Base-by-base conservation (phyloP, 305 asterid species). In the Ajuga reptans region DNA sequence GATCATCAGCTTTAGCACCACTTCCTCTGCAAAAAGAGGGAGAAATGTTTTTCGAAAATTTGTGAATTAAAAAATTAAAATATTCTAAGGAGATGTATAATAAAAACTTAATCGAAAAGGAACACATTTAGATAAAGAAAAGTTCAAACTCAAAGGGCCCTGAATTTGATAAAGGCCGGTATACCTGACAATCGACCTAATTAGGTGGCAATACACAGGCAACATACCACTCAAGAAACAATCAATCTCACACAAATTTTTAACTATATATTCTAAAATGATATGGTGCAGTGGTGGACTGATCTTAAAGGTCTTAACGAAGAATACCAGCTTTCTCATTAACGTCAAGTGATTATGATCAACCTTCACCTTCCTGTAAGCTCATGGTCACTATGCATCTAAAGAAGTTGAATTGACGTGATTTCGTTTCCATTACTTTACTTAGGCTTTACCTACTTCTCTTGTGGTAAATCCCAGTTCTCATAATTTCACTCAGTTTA, bases 1-100 rank as follows among this genome's bases (percentile, higher is more conserved):
- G 87, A 69, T 86, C 96, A 74, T 84, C 95, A 65, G 86, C 86
- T 81, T 71, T 84, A 50, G 85, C 86, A 37, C 84, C 86, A 76
- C 84, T 89, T 75, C 86, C 94, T 72, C 95, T 92, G 83, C 72
- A 71, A 72, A 51, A 51, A 78, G 46, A 37, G 66, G 51, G 9
- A 47, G 71, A 69, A 43, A 47, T 33, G 31, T 37, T 15, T 18
- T 29, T 53, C 43, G 10, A 16, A 54, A 46, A 6, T 41, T 34
- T 33, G 58, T 50, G 7, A 61, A 57, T 15, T 46, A 11, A 29
- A 45, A 52, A 37, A 21, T 3, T 33, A 68, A 27, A 6, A 61
- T 42, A 64, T 43, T n/a, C 42, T 27, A 21, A 45, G 39, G 27
- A 51, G 11, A 57, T 61, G 15, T n/a, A 41, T 7, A 16, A 18